Conservation (phyloP, 1,284 basidiomycete species). For the Abortiporus biennis region DNA sequence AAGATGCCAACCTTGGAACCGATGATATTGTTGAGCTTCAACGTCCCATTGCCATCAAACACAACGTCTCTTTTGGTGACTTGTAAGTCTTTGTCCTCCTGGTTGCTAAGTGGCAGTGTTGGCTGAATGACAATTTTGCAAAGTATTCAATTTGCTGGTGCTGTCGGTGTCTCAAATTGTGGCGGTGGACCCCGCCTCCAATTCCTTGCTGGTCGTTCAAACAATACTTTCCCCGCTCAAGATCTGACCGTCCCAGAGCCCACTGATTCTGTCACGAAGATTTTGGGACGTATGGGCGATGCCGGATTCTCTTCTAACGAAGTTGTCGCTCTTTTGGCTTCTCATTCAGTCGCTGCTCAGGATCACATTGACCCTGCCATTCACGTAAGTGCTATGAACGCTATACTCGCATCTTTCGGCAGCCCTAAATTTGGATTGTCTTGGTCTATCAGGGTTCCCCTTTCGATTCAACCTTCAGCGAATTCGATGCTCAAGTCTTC, state of each 20-base stretch:
- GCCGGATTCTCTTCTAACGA: slow-evolving; percentile 32
- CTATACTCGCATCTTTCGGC: too few relatives aligned
- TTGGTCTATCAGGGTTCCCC: not conserved
- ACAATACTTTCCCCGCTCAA: slow-evolving; percentile 21
- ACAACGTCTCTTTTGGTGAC: slow-evolving; percentile 5
- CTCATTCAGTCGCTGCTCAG: slow-evolving; percentile 32
- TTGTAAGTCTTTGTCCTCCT: not conserved
- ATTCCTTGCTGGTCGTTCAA: slow-evolving; percentile 29
- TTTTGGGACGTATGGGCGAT: slow-evolving; percentile 30
- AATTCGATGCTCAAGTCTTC: slow-evolving; percentile 34
- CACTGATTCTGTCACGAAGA: slow-evolving; percentile 21
- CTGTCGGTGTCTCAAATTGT: slow-evolving; percentile 32
- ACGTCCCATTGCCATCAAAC: slow-evolving; percentile 4
- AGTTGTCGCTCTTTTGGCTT: slow-evolving; percentile 31
- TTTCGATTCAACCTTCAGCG: slow-evolving; percentile 29
- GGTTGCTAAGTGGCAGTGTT: not conserved
- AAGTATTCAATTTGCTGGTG: slow-evolving; percentile 36
- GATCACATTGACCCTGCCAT: slow-evolving; percentile 30
- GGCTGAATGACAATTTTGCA: slow-evolving; percentile 1
- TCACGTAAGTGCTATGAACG: slow-evolving; percentile 9
- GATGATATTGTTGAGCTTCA: slow-evolving; percentile 5
- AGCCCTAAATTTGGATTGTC: not conserved
- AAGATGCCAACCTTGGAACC: slow-evolving; percentile 3
- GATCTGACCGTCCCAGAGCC: slow-evolving; percentile 27
- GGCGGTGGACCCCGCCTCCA: slow-evolving; percentile 27